Evolutionary conservation across 2,329 filamentous ascomycete genomes (phyloP).

Genomic region (Fusarium sp.): DNA sequence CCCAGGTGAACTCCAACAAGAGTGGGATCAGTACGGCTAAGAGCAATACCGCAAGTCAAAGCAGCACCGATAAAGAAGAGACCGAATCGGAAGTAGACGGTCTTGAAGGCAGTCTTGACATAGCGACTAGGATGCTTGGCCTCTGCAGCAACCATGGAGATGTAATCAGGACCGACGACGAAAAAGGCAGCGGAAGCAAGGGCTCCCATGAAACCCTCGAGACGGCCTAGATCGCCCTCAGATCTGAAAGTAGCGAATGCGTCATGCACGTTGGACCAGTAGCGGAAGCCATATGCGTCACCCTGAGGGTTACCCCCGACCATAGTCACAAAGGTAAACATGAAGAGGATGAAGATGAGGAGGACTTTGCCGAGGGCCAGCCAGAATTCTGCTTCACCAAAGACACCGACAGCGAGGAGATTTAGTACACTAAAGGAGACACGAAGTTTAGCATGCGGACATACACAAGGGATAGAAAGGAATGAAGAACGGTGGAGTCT

Average conservation of each 20-base stretch:
- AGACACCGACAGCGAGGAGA: constrained; percentile 39
- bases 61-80: constrained; percentile 75
- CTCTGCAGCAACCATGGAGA: constrained; percentile 40
- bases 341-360: constrained; percentile 40
- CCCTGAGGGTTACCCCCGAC: constrained; percentile 35
- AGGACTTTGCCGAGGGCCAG: constrained; percentile 36
- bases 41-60: constrained; percentile 28
- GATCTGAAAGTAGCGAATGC: constrained; percentile 28
- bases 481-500: constrained; percentile 2
- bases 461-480: constrained; percentile 1
- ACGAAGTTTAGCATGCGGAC: constrained; percentile 36
- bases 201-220: constrained; percentile 36
- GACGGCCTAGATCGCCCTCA: constrained; percentile 31
- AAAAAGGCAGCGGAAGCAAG: constrained; percentile 32
- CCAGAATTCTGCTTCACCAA: constrained; percentile 43
- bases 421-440: constrained; percentile 53
- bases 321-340: constrained; percentile 41
- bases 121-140: constrained; percentile 63
- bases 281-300: constrained; percentile 36
- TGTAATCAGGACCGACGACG: constrained; percentile 39
- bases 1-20: constrained; percentile 20
- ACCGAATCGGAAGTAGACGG: constrained; percentile 79
- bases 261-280: constrained; percentile 31
- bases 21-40: constrained; percentile 18
- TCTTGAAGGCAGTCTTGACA: constrained; percentile 77